Conservation (phyloP, 805 yeast species). For the Ogataea dorogensis region DNA sequence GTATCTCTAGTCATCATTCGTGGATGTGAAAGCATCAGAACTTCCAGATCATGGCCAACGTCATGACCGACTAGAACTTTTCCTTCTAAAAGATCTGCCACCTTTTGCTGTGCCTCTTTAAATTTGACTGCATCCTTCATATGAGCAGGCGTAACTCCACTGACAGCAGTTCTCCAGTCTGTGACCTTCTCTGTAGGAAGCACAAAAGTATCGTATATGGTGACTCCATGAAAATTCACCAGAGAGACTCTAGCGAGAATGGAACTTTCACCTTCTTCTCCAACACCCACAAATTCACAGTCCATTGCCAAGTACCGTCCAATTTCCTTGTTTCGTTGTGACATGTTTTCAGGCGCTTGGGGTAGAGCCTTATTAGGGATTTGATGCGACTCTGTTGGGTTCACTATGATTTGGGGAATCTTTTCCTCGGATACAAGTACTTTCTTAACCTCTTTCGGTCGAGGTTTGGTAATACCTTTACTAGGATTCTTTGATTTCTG, state of each 20-base stretch:
- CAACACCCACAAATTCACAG: slow-evolving; percentile 94
- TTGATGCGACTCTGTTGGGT: background rate
- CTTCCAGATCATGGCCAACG: slow-evolving; percentile 71
- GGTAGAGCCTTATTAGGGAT: background rate
- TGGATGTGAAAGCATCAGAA: slow-evolving; percentile 68
- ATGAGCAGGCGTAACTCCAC: slow-evolving; percentile 74
- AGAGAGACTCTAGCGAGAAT: slow-evolving; percentile 85
- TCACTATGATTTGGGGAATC: background rate
- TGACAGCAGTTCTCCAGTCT: slow-evolving; percentile 91
- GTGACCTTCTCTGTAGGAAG: slow-evolving; percentile 72
- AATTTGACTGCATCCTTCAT: slow-evolving; percentile 68
- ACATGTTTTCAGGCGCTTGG: background rate
- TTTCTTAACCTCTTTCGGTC: slow-evolving; percentile 1
- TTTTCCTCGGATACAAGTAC: background rate
- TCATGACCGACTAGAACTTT: slow-evolving; percentile 83
- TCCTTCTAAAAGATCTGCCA: slow-evolving; percentile 50
- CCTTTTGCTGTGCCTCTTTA: slow-evolving; percentile 60
- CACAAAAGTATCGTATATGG: slow-evolving; percentile 71
- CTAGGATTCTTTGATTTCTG: slow-evolving; percentile 1
- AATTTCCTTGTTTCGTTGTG: slow-evolving; percentile 36
- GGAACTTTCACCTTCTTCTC: slow-evolving; percentile 64
- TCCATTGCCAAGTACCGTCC: slow-evolving; percentile 84
- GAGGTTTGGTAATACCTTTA: slow-evolving; percentile 2
- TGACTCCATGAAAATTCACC: slow-evolving; percentile 77
- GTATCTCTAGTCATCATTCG: slow-evolving; percentile 68